phyloP scores from a whole-genome alignment of 2,329 filamentous ascomycete genomes.

The Colletotrichum sp. region DNA sequence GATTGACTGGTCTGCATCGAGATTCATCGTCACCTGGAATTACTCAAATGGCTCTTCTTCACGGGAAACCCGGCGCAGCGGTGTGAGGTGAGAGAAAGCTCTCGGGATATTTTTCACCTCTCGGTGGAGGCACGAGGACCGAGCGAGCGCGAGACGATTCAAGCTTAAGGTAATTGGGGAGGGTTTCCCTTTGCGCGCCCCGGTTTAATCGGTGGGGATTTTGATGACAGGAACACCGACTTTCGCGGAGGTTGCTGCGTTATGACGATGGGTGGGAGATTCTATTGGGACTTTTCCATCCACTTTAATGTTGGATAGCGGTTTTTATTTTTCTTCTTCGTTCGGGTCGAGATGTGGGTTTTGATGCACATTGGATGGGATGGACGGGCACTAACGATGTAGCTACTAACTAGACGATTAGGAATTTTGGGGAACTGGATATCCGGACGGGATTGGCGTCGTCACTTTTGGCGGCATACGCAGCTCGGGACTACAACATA shows the following conservation, averaged over 20 bases:
- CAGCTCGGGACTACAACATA: not conserved
- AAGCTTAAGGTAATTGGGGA: not conserved
- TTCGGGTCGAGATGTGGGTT: not conserved
- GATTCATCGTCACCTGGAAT: not conserved
- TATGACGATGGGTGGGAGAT: not conserved
- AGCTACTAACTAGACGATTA: not conserved
- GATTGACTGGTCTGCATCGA: not conserved
- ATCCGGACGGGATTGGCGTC: not conserved
- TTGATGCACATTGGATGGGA: not conserved
- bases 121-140: not conserved
- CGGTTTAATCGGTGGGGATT: not conserved
- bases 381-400: not conserved
- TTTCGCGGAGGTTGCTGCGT: not conserved
- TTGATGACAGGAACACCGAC: not conserved
- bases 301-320: not conserved
- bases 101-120: not conserved
- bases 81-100: not conserved
- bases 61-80: not conserved
- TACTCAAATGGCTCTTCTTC: not conserved
- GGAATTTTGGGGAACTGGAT: not conserved
- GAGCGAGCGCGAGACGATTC: not conserved
- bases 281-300: not conserved
- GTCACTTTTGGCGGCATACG: not conserved
- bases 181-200: not conserved
- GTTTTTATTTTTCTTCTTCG: not conserved